Evolutionary conservation across 2,329 filamentous ascomycete species (phyloP).

Genomic region (Colletotrichum salicis): DNA sequence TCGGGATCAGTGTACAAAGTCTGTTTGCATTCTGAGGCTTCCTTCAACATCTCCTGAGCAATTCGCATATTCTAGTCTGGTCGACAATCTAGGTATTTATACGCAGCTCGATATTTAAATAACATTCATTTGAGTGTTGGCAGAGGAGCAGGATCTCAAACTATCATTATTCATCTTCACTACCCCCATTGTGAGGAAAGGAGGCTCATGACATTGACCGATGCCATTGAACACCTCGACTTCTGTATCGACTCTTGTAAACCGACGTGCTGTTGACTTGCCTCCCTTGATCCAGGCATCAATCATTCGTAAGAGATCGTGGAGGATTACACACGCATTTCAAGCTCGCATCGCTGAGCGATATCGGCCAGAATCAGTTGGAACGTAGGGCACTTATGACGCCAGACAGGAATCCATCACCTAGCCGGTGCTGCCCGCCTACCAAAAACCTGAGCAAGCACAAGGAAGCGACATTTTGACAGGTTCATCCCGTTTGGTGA

Average conservation of each 20-base stretch:
- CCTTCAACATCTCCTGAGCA: too few species aligned
- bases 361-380: not conserved
- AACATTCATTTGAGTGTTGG: too few species aligned
- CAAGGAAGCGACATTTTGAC: not conserved
- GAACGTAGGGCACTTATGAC: not conserved
- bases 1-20: too few species aligned
- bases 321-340: not conserved
- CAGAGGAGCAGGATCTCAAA: too few species aligned
- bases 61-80: too few species aligned
- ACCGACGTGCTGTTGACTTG: not conserved
- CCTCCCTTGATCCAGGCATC: not conserved
- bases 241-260: not conserved
- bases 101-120: too few species aligned
- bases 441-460: not conserved
- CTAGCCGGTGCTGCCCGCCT: not conserved
- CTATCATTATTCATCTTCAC: not conserved
- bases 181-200: not conserved
- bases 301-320: not conserved
- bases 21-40: too few species aligned
- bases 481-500: constrained; percentile 6
- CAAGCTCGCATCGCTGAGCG: not conserved
- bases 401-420: not conserved
- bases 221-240: not conserved
- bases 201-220: not conserved
- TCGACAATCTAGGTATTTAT: too few species aligned